A percentile compares a stretch with the other conserved stretches of the same genome.
phyloP scores from a whole-genome alignment of 306 rosid species.

The Cucurbita ficifolia region DNA sequence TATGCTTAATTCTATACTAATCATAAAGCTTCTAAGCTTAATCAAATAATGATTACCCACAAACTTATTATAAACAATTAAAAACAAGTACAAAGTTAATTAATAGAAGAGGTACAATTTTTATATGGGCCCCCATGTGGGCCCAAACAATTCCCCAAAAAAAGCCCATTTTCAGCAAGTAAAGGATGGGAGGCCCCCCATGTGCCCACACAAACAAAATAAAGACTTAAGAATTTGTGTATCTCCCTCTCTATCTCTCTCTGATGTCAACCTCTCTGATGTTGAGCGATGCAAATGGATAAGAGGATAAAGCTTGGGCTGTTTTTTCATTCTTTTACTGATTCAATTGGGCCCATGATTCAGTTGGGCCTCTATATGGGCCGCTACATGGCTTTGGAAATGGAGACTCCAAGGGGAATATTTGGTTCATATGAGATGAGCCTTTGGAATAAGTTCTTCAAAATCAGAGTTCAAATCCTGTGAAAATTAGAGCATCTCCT shows the following conservation, averaged over 20 bases:
- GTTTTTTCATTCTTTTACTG: too few relatives aligned
- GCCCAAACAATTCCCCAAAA: slow-evolving; percentile 26
- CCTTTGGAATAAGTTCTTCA: neutral
- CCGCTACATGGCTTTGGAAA: too few relatives aligned
- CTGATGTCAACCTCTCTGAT: slow-evolving; percentile 33
- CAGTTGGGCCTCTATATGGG: too few relatives aligned
- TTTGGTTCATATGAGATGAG: neutral
- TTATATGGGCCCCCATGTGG: slow-evolving; percentile 35
- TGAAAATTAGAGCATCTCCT: neutral
- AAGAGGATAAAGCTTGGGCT: slow-evolving; percentile 38
- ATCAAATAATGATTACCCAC: neutral
- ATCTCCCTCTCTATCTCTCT: neutral
- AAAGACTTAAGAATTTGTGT: neutral
- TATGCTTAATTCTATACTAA: neutral
- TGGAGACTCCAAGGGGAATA: neutral
- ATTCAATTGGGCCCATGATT: too few relatives aligned
- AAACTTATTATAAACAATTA: neutral
- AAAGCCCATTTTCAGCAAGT: slow-evolving; percentile 37
- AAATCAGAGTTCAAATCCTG: neutral
- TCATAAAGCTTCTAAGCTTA: neutral
- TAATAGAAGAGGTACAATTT: slow-evolving; percentile 8
- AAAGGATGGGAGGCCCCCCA: slow-evolving; percentile 39
- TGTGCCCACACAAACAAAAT: slow-evolving; percentile 29
- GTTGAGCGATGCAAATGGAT: slow-evolving; percentile 31
- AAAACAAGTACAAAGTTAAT: slow-evolving; percentile 1